Percentiles rank a stretch among this genome's conserved stretches.
These are phyloP conservation scores for Cryptococcus sp. DNA, from an alignment of 1,284 basidiomycete genomes.

Conservation along the genomic window DNA sequence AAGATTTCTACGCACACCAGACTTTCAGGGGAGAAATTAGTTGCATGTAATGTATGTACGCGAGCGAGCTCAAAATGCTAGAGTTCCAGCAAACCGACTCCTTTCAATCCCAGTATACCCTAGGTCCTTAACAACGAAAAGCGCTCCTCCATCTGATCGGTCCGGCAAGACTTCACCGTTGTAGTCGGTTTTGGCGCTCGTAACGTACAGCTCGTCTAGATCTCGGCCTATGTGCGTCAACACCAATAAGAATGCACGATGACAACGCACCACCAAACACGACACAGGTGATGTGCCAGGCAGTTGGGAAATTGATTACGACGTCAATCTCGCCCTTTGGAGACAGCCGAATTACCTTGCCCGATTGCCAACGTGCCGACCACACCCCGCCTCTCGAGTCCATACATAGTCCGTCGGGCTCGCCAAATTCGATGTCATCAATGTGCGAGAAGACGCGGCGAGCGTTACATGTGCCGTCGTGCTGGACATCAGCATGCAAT, in stretches of 20 bases:
- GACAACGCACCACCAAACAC: conserved; percentile 27
- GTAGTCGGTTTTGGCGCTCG: conserved; percentile 17
- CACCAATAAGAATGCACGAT: conserved; percentile 15
- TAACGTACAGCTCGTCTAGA: conserved; percentile 26
- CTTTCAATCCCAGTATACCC: conserved; percentile 26
- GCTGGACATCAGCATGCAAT: too few relatives aligned
- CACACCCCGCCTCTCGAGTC: conserved; percentile 17
- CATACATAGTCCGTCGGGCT: conserved; percentile 23
- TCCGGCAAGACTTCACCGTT: conserved; percentile 7
- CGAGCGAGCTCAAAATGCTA: too few relatives aligned
- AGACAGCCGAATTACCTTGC: conserved; percentile 17
- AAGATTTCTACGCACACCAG: too few relatives aligned
- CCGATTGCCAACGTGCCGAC: conserved; percentile 18
- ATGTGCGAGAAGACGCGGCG: conserved; percentile 12
- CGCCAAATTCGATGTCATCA: conserved; percentile 9
- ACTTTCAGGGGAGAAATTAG: too few relatives aligned
- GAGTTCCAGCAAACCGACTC: conserved; percentile 13
- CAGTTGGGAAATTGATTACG: conserved; percentile 23
- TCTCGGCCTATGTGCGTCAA: conserved; percentile 13
- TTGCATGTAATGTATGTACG: too few relatives aligned
- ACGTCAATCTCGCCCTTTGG: conserved; percentile 14
- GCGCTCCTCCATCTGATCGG: conserved; percentile 16
- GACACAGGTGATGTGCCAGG: conserved; percentile 17
- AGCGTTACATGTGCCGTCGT: conserved; percentile 10
- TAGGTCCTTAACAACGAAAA: conserved; percentile 21